These are phyloP conservation scores for Acacia concinna DNA, from an alignment of 331 rosid genomes.

Conservation along the genomic window DNA sequence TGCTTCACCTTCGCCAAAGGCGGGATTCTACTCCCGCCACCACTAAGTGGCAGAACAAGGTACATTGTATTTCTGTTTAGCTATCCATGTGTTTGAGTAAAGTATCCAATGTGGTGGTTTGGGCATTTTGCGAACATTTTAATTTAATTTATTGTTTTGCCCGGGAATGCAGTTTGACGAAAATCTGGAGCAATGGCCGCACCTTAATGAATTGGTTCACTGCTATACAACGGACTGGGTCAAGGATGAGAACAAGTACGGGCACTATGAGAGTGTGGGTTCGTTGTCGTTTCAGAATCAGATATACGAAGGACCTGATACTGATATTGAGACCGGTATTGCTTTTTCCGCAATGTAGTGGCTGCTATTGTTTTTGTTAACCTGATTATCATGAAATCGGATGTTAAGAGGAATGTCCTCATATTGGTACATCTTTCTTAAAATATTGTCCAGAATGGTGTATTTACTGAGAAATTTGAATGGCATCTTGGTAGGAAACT, in stretches of 20 bases:
- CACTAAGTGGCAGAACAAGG: conserved; percentile 91
- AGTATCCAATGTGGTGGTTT: background rate
- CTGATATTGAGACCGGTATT: conserved; percentile 95
- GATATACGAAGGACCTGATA: conserved; percentile 97
- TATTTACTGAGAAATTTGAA: background rate
- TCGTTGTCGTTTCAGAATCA: conserved; percentile 72
- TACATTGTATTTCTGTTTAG: conserved; percentile 15
- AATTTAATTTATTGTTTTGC: background rate
- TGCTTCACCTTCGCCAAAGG: conserved; percentile 93
- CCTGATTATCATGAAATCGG: background rate
- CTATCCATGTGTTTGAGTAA: background rate
- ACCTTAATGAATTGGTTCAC: conserved; percentile 85
- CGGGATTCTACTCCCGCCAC: conserved; percentile 86
- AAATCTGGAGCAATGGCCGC: conserved; percentile 99
- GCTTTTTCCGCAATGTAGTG: background rate
- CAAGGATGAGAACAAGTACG: conserved; percentile 91
- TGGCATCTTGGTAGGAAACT: background rate
- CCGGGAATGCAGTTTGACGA: conserved; percentile 69
- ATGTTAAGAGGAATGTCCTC: background rate
- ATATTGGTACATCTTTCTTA: background rate
- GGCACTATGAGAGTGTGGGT: conserved; percentile 80
- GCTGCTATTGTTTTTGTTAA: background rate
- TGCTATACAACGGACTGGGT: conserved; percentile 98
- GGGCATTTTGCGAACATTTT: background rate
- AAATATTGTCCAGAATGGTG: background rate